Conservation (phyloP, 805 yeast genomes). For the Candida coleopterorum region DNA sequence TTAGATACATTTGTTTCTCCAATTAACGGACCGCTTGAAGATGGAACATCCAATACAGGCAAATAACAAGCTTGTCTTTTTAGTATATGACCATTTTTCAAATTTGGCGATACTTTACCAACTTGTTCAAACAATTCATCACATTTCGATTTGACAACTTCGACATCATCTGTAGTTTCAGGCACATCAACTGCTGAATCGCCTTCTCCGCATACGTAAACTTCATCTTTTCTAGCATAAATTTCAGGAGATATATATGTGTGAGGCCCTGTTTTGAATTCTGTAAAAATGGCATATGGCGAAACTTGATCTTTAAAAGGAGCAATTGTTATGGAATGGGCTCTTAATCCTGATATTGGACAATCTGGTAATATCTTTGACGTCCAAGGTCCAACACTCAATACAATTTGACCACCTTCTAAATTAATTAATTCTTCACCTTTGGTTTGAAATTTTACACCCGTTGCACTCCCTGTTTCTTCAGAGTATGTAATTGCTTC, state of each 20-base stretch:
- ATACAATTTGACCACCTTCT: constrained; percentile 69
- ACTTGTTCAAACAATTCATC: constrained; percentile 82
- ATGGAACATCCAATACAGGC: constrained; percentile 91
- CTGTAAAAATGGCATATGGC: constrained; percentile 93
- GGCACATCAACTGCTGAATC: constrained; percentile 88
- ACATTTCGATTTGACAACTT: constrained; percentile 81
- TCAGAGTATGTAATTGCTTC: constrained; percentile 58
- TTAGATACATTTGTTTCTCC: constrained; percentile 88
- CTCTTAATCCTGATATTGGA: constrained; percentile 90
- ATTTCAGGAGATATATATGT: constrained; percentile 87
- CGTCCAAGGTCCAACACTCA: constrained; percentile 97
- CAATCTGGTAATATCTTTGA: constrained; percentile 85
- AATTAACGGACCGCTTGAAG: constrained; percentile 86
- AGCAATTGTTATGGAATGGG: constrained; percentile 88
- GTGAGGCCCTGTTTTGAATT: constrained; percentile 63
- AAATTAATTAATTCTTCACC: constrained; percentile 42
- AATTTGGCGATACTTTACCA: constrained; percentile 63
- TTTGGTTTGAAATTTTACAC: constrained; percentile 57
- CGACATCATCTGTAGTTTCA: constrained; percentile 90
- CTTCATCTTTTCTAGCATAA: constrained; percentile 92
- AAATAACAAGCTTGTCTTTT: constrained; percentile 91
- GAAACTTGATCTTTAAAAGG: constrained; percentile 76
- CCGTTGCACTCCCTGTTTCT: constrained; percentile 63
- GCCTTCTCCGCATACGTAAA: constrained; percentile 96
- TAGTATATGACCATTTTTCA: constrained; percentile 69